Evolutionary conservation across 192 early-diverging fungal species (phyloP), one percentile per base, ranked within the genome.

Genomic region (Coemansia sp.): DNA sequence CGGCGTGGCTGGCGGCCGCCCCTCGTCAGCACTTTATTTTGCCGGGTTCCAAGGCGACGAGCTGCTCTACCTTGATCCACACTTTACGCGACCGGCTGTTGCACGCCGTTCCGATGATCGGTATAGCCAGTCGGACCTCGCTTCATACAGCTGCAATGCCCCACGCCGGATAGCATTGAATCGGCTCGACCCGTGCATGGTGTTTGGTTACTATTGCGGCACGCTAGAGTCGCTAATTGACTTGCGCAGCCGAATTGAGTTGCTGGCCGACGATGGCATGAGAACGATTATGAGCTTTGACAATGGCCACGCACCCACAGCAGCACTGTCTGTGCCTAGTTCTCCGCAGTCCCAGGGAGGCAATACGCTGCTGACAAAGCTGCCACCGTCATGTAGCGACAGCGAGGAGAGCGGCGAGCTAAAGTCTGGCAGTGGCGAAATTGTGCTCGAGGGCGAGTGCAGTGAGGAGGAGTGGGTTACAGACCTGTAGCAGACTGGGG

Each of bases 21-120:
- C 97, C n/a, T 93, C 94, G 10, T 98, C 97, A 2, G 97, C 96
- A 0, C 79, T 94, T 54, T 99, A 94, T 78, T 97, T 99, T 86
- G 88, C 95, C 34, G 96, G 96, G 27, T 86, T 90, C 44, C 90
- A 95, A 83, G 93, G 91, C 83, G 76, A 81, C 68, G 73, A 81
- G 63, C 72, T 99, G 13, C 85, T 97, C 6, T 99, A 97, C 72
- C 85, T 96, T 46, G 97, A 99, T 70, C 96, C 97, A 24, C 97
- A 99, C 77, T 91, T 88, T 67, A 90, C 92, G 22, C 89, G 95
- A 22, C 90, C 90, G 20, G 84, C 87, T 3, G 74, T 91, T 40
- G 31, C 20, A 9, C 61, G 65, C 8, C 46, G 71, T 36, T 47
- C 70, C 15, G 75, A 77, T 44, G 61, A 31, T 49, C 52, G 31